Base-by-base conservation (phyloP, 179 eudicot species). In the Drosera spatulata region DNA sequence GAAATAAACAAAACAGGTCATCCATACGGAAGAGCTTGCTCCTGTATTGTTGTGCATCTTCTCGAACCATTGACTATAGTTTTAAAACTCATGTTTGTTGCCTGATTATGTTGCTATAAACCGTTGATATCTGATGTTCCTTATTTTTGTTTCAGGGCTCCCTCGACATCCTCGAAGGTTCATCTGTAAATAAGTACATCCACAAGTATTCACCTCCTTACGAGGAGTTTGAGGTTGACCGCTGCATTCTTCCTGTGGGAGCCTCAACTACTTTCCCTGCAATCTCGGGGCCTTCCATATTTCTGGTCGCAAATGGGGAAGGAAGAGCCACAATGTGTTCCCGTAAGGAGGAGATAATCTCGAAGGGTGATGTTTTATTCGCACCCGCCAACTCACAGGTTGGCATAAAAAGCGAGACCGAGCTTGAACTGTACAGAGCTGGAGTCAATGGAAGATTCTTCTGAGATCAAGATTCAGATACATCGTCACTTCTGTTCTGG, bases 161-260 rank as follows among this genome's bases (percentile, higher is more conserved):
- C 49, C 93, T 88, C 5, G 75, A 80, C 57, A 79, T 79, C 43
- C 67, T 85, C 40, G 65, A 70, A 54, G 96, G 97, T 12, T 65
- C 69, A 47, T 50, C 67, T 7, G 49, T 85, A 44, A 80, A 88
- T 44, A 71, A 75, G 7, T 73, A 69, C 57, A 81, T 74, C 22
- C 81, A 48, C 49, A 82, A 80, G 62, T 88, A 85, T 71, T 66
- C 72, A 42, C 95, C 95, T 44, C 85, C 85, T 9, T 88, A 88
- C 56, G 91, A 88, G 52, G 98, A 91, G 78, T 91, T 88, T 66
- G 98, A 91, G 76, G 88, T 91, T 5, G 96, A 88, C 44, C 79
- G 65, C 3, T 85, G 91, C 50, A 60, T 67, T 57, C 81, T 91
- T 15, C 75, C 80, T 3, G 59, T 61, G 45, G 84, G 80, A 41